phyloP scores from a whole-genome alignment of 1,284 basidiomycete species.

The Coniophora puteana region DNA sequence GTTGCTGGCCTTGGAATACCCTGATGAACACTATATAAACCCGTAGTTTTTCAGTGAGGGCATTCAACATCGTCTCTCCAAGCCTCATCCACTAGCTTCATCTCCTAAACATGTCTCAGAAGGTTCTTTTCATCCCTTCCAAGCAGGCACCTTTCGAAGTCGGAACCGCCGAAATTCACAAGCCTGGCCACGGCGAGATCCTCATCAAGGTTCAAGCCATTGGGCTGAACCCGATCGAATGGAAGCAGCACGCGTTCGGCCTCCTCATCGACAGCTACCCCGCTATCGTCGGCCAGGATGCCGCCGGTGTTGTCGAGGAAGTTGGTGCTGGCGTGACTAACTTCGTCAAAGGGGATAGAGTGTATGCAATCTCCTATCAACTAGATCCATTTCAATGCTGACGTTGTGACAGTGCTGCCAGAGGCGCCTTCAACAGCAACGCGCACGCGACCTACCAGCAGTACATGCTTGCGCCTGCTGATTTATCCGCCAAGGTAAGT shows the following conservation, averaged over 20 bases:
- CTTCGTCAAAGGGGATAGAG: constrained; percentile 53
- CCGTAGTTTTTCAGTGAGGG: no score
- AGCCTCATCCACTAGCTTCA: no score
- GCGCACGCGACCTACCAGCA: constrained; percentile 30
- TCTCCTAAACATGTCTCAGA: background rate
- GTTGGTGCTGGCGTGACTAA: constrained; percentile 48
- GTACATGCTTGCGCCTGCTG: constrained; percentile 25
- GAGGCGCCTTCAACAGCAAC: constrained; percentile 14
- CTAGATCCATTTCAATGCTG: background rate
- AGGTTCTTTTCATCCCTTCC: constrained; percentile 26
- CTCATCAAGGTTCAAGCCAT: constrained; percentile 37
- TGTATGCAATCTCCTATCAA: constrained; percentile 38
- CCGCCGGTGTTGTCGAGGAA: constrained; percentile 50
- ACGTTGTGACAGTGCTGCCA: background rate
- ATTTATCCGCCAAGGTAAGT: constrained; percentile 24
- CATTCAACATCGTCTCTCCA: no score
- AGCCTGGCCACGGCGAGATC: constrained; percentile 36
- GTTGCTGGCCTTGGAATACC: no score
- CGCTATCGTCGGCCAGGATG: constrained; percentile 52
- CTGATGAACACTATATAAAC: no score
- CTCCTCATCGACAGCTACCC: constrained; percentile 34
- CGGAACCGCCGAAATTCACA: constrained; percentile 29
- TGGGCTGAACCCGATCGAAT: constrained; percentile 41
- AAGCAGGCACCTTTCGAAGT: constrained; percentile 26
- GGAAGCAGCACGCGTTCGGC: constrained; percentile 30